phyloP scores from a whole-genome alignment of 176 grass and related monocot species.

The Oryza rufipogon region DNA sequence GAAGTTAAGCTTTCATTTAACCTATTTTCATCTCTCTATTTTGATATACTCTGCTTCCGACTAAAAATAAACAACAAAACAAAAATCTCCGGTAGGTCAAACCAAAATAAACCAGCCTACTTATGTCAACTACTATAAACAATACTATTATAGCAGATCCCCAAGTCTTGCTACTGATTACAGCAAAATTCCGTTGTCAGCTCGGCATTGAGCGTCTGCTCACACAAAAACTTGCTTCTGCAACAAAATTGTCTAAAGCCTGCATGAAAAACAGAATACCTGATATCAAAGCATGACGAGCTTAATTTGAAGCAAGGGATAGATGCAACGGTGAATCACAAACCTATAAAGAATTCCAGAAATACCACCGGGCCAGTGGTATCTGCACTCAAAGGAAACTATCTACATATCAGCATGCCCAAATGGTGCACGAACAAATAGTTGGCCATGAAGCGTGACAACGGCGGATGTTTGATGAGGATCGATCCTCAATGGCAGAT shows the following conservation, averaged over 20 bases:
- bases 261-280: slow-evolving; percentile 34
- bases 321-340: background rate
- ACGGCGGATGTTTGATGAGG: slow-evolving; percentile 97
- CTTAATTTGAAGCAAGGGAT: slow-evolving; percentile 1
- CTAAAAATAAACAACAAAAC: background rate
- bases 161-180: background rate
- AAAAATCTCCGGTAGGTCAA: slow-evolving; percentile 27
- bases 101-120: slow-evolving; percentile 35
- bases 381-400: slow-evolving; percentile 20
- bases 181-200: slow-evolving; percentile 27
- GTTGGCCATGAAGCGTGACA: slow-evolving; percentile 93
- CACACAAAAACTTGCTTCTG: slow-evolving; percentile 50
- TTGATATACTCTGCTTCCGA: background rate
- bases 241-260: slow-evolving; percentile 37
- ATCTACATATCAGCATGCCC: slow-evolving; percentile 72
- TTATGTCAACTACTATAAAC: slow-evolving; percentile 38
- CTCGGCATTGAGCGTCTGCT: slow-evolving; percentile 32
- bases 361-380: slow-evolving; percentile 34
- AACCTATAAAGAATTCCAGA: slow-evolving; percentile 48
- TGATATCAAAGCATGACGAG: slow-evolving; percentile 29
- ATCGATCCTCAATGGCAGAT: slow-evolving; percentile 90
- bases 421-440: slow-evolving; percentile 94
- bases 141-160: slow-evolving; percentile 38
- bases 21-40: slow-evolving; percentile 11
- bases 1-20: slow-evolving; percentile 5